phyloP scores from a whole-genome alignment of 140 eudicot species.

The Flaveria floridana region DNA sequence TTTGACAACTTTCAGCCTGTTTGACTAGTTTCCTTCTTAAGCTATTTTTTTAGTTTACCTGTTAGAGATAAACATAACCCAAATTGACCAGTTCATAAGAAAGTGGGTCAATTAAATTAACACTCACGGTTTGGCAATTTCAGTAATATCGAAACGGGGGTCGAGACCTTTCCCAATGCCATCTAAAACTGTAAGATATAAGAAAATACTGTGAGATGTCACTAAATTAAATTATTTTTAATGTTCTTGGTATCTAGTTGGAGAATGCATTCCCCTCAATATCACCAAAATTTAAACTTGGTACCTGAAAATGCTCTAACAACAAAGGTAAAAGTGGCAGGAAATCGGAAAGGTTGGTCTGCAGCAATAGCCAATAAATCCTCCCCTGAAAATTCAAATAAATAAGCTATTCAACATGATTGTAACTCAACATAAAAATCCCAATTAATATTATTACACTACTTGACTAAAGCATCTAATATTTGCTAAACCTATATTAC shows the following conservation, averaged over 20 bases:
- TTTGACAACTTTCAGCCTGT: not conserved
- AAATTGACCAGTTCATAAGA: not conserved
- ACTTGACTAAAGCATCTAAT: not conserved
- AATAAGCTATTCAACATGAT: slow-evolving; percentile 17
- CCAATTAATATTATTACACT: not conserved
- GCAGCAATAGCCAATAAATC: slow-evolving; percentile 93
- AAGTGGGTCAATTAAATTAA: slow-evolving; percentile 1
- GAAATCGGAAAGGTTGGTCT: slow-evolving; percentile 93
- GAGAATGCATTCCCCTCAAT: not conserved
- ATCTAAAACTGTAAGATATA: slow-evolving; percentile 69
- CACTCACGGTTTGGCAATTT: slow-evolving; percentile 99
- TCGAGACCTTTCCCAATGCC: slow-evolving; percentile 99
- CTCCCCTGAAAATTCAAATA: slow-evolving; percentile 61
- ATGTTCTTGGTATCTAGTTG: not conserved
- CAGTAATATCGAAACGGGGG: slow-evolving; percentile 98
- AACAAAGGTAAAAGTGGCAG: slow-evolving; percentile 96
- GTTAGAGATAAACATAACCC: not conserved
- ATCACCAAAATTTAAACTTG: not conserved
- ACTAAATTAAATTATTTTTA: not conserved
- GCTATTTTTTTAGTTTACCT: not conserved
- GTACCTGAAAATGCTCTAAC: slow-evolving; percentile 98
- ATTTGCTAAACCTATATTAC: not conserved
- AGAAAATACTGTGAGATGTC: slow-evolving; percentile 24
- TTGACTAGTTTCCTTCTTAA: slow-evolving; percentile 12
- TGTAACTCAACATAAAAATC: not conserved